Conservation (phyloP, 1,284 basidiomycete species). For the Amylostereum areolatum region DNA sequence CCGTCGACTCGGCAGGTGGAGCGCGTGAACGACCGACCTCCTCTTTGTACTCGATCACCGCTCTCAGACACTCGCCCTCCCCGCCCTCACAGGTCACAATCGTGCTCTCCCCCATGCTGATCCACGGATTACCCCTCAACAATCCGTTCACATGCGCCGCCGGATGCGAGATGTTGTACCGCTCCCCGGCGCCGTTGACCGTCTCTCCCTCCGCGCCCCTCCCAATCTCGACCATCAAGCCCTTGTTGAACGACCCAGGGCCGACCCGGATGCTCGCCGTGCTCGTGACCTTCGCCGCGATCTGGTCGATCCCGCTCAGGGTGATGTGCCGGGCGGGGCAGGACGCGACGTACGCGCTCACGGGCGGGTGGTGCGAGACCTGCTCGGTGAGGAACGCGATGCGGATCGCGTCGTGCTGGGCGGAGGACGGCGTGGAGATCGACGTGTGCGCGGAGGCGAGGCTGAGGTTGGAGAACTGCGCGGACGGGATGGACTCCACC, state of each 20-base stretch:
- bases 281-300: constrained; percentile 85
- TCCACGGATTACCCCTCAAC: constrained; percentile 84
- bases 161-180: constrained; percentile 88
- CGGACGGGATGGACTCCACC: constrained; percentile 36
- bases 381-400: constrained; percentile 78
- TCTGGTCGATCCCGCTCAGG: constrained; percentile 83
- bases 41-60: constrained; percentile 93
- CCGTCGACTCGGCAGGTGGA: neutral
- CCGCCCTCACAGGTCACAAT: constrained; percentile 80
- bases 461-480: constrained; percentile 55
- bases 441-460: constrained; percentile 32
- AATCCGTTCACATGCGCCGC: constrained; percentile 89
- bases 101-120: constrained; percentile 78
- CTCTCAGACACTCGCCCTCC: constrained; percentile 58
- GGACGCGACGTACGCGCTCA: constrained; percentile 82
- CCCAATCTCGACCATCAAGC: constrained; percentile 77
- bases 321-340: constrained; percentile 75
- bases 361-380: constrained; percentile 94
- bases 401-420: constrained; percentile 36
- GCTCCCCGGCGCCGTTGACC: constrained; percentile 67
- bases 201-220: constrained; percentile 36
- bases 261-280: constrained; percentile 72
- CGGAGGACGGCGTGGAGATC: constrained; percentile 12
- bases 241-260: constrained; percentile 83
- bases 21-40: constrained; percentile 52